Conservation (phyloP, 345 rosid genomes). For the Combretum micranthum region DNA sequence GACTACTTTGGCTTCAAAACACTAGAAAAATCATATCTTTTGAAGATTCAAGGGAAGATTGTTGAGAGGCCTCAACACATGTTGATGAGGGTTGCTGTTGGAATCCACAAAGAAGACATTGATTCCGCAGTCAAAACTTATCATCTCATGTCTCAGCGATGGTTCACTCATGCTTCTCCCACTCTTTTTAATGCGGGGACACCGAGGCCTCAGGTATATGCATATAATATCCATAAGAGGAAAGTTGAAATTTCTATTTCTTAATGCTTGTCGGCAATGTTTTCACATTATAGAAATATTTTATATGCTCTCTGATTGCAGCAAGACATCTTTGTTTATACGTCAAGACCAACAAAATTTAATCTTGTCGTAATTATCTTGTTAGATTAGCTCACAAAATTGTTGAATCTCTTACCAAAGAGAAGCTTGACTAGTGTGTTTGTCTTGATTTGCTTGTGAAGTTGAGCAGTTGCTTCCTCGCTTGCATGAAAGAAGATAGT, state of each 20-base stretch:
- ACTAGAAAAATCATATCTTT: constrained; percentile 78
- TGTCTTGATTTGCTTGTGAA: constrained; percentile 19
- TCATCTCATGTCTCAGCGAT: constrained; percentile 87
- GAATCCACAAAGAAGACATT: constrained; percentile 69
- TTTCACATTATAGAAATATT: too few species aligned
- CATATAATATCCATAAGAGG: too few species aligned
- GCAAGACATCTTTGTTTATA: too few species aligned
- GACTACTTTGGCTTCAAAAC: constrained; percentile 95
- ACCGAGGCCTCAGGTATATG: constrained; percentile 72
- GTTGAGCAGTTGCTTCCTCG: constrained; percentile 85
- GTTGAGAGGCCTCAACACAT: constrained; percentile 91
- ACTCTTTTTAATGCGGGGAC: constrained; percentile 92
- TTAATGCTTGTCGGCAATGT: neutral
- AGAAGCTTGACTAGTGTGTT: neutral
- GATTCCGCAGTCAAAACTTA: constrained; percentile 70
- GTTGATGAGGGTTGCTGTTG: constrained; percentile 95
- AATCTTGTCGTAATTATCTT: too few species aligned
- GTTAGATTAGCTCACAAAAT: too few species aligned
- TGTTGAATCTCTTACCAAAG: too few species aligned
- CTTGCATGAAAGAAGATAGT: constrained; percentile 92
- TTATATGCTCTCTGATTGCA: too few species aligned
- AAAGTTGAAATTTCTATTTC: too few species aligned
- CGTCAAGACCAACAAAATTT: too few species aligned
- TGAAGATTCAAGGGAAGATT: constrained; percentile 79
- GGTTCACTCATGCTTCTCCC: constrained; percentile 98